Conservation (phyloP, 2,329 filamentous ascomycete genomes). For the Talaromyces sp. region DNA sequence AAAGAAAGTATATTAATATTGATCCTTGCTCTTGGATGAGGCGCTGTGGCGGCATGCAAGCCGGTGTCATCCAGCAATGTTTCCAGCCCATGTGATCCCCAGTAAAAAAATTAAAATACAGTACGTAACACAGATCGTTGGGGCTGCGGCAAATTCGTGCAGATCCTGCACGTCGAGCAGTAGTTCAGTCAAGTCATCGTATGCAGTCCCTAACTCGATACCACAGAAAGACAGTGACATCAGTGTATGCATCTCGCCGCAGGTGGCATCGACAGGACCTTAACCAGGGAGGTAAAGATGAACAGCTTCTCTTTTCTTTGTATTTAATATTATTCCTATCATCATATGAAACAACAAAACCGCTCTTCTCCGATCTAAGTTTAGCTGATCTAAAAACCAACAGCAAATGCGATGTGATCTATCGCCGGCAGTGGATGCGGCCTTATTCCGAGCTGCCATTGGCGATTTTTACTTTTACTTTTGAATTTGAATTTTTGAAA, state of each 20-base stretch:
- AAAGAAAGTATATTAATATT: background rate
- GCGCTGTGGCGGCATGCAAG: background rate
- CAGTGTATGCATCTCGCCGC: background rate
- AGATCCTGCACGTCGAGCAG: background rate
- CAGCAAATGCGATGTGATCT: no score
- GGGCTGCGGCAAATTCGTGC: background rate
- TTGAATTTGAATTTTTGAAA: no score
- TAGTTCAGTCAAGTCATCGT: background rate
- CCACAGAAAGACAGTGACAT: background rate
- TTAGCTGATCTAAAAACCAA: no score
- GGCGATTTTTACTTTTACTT: no score
- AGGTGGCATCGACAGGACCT: background rate
- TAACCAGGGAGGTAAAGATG: background rate
- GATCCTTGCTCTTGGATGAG: background rate
- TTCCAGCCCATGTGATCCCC: background rate
- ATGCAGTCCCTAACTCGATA: background rate
- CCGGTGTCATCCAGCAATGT: background rate
- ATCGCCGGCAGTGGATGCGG: no score
- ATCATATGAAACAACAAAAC: no score
- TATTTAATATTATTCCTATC: no score
- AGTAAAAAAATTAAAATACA: background rate
- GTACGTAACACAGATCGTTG: background rate
- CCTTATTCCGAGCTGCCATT: no score
- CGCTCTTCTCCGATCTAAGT: no score
- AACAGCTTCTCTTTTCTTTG: no score